Percentiles rank a stretch among this genome's conserved stretches.
Evolutionary conservation across 306 rosid genomes (phyloP).

Genomic region (Lagenaria siceraria): DNA sequence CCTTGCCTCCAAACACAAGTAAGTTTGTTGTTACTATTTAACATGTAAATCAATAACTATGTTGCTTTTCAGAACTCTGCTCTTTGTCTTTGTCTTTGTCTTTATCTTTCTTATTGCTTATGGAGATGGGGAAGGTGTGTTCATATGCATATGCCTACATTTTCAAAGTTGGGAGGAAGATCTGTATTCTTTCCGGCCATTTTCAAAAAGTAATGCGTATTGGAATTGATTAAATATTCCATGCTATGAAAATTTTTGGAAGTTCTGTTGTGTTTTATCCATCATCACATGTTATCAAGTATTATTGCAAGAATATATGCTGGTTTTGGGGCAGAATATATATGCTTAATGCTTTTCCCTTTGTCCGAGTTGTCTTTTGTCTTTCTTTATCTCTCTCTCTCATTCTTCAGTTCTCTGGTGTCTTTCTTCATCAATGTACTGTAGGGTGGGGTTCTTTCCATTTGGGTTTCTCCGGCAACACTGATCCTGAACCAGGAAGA

Average conservation of each 20-base stretch:
- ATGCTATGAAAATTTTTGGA: not conserved
- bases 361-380: conserved; percentile 7
- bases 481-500: conserved; percentile 52
- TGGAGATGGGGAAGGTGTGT: not conserved
- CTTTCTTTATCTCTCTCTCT: not conserved
- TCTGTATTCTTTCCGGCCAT: not conserved
- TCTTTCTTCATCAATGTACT: not conserved
- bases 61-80: not conserved
- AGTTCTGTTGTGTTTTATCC: not conserved
- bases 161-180: not conserved
- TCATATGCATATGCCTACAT: not conserved
- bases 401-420: not conserved
- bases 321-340: conserved; percentile 10
- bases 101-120: not conserved
- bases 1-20: conserved; percentile 28
- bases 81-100: not conserved
- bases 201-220: not conserved
- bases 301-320: conserved; percentile 6
- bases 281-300: conserved; percentile 1
- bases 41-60: not conserved
- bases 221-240: not conserved
- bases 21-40: conserved; percentile 11
- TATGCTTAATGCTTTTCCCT: conserved; percentile 4
- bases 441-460: conserved; percentile 43
- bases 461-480: conserved; percentile 30